Evolutionary conservation across 495 filamentous ascomycete genomes (phyloP).

Genomic region (Lichenothelia convexa): DNA sequence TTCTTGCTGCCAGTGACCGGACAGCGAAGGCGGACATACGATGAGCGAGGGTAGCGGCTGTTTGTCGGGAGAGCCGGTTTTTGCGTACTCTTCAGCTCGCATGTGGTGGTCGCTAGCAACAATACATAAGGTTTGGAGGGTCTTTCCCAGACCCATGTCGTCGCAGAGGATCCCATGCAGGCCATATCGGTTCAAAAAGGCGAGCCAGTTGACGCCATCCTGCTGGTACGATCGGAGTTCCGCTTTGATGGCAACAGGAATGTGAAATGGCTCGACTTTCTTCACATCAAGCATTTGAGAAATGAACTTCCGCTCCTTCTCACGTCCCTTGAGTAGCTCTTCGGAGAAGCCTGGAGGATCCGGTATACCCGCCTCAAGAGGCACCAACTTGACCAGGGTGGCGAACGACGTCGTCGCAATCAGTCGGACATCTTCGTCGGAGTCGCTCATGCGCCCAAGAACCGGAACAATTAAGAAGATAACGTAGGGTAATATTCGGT

Average conservation of each 20-base stretch:
- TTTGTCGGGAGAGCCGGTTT: constrained; percentile 55
- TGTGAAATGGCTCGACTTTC: constrained; percentile 83
- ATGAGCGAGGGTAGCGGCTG: constrained; percentile 79
- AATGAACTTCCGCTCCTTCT: constrained; percentile 89
- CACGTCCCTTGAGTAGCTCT: constrained; percentile 71
- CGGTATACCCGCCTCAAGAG: constrained; percentile 93
- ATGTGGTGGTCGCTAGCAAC: constrained; percentile 93
- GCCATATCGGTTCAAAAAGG: constrained; percentile 94
- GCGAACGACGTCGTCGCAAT: constrained; percentile 95
- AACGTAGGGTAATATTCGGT: constrained; percentile 86
- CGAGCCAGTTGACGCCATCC: constrained; percentile 96
- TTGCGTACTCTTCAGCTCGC: constrained; percentile 72
- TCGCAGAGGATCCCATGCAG: constrained; percentile 96
- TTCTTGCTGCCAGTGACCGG: constrained; percentile 97
- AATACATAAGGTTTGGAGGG: constrained; percentile 90
- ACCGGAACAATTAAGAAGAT: constrained; percentile 99
- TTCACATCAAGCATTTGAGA: constrained; percentile 86
- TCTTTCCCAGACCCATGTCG: constrained; percentile 98
- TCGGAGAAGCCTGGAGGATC: constrained; percentile 86
- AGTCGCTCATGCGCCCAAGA: constrained; percentile 96
- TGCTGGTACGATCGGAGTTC: constrained; percentile 92
- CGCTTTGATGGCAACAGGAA: constrained; percentile 93
- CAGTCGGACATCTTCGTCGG: constrained; percentile 82
- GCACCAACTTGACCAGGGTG: constrained; percentile 93
- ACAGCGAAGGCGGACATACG: constrained; percentile 90